phyloP scores from a whole-genome alignment of 805 yeast species.

The Jamesozyma piceae region DNA sequence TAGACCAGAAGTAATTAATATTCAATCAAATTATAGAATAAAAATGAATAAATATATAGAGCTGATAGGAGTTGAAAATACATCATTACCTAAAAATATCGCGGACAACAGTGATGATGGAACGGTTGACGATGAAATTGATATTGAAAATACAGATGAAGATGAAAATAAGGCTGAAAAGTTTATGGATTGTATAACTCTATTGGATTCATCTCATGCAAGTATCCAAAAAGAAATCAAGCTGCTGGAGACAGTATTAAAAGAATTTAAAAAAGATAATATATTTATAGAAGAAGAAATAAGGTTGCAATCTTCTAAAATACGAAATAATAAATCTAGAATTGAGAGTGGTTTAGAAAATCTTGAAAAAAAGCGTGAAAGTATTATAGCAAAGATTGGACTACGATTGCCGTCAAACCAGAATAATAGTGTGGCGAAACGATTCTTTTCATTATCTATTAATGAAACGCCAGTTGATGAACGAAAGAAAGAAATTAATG shows the following conservation, averaged over 20 bases:
- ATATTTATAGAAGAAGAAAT: conserved; percentile 19
- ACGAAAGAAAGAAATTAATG: conserved; percentile 7
- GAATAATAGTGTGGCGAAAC: conserved; percentile 4
- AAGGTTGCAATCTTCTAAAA: conserved; percentile 7
- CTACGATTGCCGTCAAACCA: conserved; percentile 4
- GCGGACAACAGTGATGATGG: not conserved
- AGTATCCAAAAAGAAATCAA: conserved; percentile 13
- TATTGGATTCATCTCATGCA: conserved; percentile 8
- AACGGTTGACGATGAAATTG: not conserved
- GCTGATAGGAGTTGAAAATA: conserved; percentile 18
- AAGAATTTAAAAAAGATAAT: conserved; percentile 18
- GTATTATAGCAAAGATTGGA: conserved; percentile 2
- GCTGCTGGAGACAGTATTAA: conserved; percentile 15
- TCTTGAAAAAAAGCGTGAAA: conserved; percentile 8
- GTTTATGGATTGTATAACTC: conserved; percentile 6
- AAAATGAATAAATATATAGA: conserved; percentile 19
- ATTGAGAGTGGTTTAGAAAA: not conserved
- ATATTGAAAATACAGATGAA: not conserved
- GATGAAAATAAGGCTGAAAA: not conserved
- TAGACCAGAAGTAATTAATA: conserved; percentile 1
- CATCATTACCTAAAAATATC: conserved; percentile 10
- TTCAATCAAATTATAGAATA: conserved; percentile 14
- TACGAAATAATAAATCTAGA: conserved; percentile 1
- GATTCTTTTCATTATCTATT: conserved; percentile 9
- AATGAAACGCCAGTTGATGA: conserved; percentile 4